Base-by-base conservation (phyloP, 2,329 filamentous ascomycete genomes). In the Venturia effusa region DNA sequence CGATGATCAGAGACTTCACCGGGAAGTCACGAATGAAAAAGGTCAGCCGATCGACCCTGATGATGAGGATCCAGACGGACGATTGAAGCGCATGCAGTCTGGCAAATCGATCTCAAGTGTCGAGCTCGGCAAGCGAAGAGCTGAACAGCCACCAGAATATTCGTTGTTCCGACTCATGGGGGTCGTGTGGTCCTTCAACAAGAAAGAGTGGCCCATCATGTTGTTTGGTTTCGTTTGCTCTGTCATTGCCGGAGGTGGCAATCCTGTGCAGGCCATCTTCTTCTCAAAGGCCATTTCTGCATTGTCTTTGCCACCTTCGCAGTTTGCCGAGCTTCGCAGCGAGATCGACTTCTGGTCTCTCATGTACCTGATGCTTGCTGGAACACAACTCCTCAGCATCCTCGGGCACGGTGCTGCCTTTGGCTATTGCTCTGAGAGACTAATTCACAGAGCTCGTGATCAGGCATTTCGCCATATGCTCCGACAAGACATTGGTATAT, bases 281-380 rank as follows among this genome's bases (percentile, higher is more conserved):
- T 95, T 97, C 70, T 88, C 92, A 70, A 96, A 97, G 75, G 84
- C 91, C 65, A 92, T 97, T 74, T 84, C 84, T 66, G 84, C 86
- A 10, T 80, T 94, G 15, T 84, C 87, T 8, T 76, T 87, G 24
- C 83, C 80, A 32, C 74, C 77, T 19, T 74, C 68, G 41, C 80
- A 80, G 73, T 84, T 79, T 51, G 75, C 72, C 37, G 75, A 84
- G 63, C 80, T 95, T 62, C 84, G 87, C 68, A 79, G 81, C 22
- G 83, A 93, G 65, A 86, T 88, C 24, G 85, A 91, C 71, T 96
- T 96, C 74, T 97, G 91, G 91, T 87, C 85, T 64, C 78, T 86
- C 70, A 96, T 96, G 91, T 96, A 88, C 74, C 81, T 92, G 67
- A 92, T 96, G 83, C 80, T 97, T 63, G 92, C 86, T 2, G 75